Percentiles rank a stretch among this genome's conserved stretches.
Evolutionary conservation across 2,329 filamentous ascomycete species (phyloP).

Genomic region (Bisporella sp.): DNA sequence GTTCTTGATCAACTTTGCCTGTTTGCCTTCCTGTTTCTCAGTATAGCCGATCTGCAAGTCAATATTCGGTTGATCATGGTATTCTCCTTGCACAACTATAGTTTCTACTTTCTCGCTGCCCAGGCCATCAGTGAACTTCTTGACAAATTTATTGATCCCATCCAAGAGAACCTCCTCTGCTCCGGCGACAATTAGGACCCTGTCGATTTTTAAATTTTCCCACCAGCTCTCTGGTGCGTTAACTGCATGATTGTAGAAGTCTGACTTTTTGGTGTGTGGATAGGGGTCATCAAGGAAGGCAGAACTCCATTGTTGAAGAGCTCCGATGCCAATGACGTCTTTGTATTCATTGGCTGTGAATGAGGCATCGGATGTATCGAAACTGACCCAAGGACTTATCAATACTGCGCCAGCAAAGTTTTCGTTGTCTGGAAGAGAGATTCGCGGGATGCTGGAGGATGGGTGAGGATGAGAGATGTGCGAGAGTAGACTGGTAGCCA

Average conservation of each 20-base stretch:
- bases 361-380: constrained; percentile 37
- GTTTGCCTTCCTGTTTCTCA: constrained; percentile 16
- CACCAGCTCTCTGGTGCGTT: constrained; percentile 46
- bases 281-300: constrained; percentile 36
- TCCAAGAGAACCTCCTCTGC: constrained; percentile 50
- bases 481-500: constrained; percentile 37
- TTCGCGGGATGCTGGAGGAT: constrained; percentile 44
- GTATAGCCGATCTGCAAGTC: constrained; percentile 18
- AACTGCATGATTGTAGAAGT: constrained; percentile 47
- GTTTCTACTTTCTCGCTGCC: constrained; percentile 11
- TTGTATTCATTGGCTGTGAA: constrained; percentile 39
- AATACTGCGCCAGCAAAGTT: constrained; percentile 44
- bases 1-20: constrained; percentile 17
- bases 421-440: constrained; percentile 31
- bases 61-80: constrained; percentile 19
- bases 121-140: constrained; percentile 33
- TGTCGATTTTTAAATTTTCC: constrained; percentile 37
- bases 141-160: constrained; percentile 42
- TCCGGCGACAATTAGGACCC: constrained; percentile 46
- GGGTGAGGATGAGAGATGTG: constrained; percentile 51
- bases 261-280: constrained; percentile 22
- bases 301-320: constrained; percentile 37
- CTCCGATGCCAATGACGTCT: constrained; percentile 39
- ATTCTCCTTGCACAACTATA: constrained; percentile 16
- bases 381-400: constrained; percentile 51